A percentile compares a stretch with the other conserved stretches of the same genome.
phyloP scores from a whole-genome alignment of 306 rosid genomes.

The Dicorynia guianensis region DNA sequence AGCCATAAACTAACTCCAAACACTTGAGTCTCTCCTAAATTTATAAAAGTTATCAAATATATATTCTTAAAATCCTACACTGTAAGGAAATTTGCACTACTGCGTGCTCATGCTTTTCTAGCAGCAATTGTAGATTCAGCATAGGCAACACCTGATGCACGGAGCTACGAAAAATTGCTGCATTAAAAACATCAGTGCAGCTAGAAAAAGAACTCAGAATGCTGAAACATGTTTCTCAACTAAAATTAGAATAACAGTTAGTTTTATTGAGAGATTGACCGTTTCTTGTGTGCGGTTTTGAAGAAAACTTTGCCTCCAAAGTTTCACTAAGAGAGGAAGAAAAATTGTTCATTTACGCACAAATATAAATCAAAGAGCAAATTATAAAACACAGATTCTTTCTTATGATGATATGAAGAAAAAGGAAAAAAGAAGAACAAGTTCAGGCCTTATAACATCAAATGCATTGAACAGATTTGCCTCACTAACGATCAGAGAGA shows the following conservation, averaged over 20 bases:
- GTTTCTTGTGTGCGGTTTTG: background rate
- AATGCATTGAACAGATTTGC: constrained; percentile 15
- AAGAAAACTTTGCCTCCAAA: constrained; percentile 27
- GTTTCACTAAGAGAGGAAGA: constrained; percentile 21
- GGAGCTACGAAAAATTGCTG: constrained; percentile 1
- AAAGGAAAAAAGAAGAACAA: constrained; percentile 22
- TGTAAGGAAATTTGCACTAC: background rate
- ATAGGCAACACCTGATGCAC: constrained; percentile 7
- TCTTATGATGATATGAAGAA: background rate
- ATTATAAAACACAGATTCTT: constrained; percentile 26
- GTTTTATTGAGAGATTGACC: constrained; percentile 7
- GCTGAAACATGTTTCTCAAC: constrained; percentile 19
- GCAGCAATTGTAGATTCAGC: constrained; percentile 28
- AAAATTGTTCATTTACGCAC: background rate
- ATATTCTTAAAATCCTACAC: background rate
- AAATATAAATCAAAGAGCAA: constrained; percentile 5
- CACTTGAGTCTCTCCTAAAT: background rate
- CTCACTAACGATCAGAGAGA: constrained; percentile 38
- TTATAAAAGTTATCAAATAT: background rate
- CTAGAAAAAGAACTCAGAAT: constrained; percentile 23
- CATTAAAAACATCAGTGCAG: constrained; percentile 10
- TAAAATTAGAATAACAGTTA: background rate
- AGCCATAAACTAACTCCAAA: constrained; percentile 8
- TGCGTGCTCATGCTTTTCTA: constrained; percentile 1
- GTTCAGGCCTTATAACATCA: constrained; percentile 9